A percentile compares a stretch with the other conserved stretches of the same genome.
These are phyloP conservation scores for Trichosanthes cucumerina DNA, from an alignment of 306 rosid species.

Conservation along the genomic window DNA sequence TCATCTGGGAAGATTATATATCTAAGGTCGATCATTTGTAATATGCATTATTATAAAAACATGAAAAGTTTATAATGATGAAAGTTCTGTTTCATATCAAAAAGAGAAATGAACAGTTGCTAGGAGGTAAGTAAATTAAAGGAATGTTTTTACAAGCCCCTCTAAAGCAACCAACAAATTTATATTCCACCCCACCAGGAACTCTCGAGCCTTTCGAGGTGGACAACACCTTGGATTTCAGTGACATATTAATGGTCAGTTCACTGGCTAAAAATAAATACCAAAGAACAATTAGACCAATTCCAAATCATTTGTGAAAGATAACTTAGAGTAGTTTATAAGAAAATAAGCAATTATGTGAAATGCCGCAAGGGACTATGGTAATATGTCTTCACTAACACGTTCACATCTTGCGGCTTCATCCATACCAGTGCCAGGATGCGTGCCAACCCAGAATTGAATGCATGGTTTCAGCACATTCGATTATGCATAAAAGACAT, in stretches of 20 bases:
- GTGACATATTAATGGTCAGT: neutral
- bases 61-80: neutral
- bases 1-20: neutral
- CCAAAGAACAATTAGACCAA: neutral
- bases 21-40: neutral
- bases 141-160: neutral
- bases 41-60: neutral
- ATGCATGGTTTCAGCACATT: neutral
- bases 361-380: neutral
- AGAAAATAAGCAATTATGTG: neutral
- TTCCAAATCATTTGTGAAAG: neutral
- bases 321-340: neutral
- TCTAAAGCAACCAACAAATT: neutral
- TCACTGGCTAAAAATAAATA: neutral
- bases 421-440: neutral
- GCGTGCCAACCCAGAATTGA: neutral
- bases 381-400: neutral
- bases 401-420: neutral
- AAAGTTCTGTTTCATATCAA: neutral
- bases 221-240: neutral
- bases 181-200: neutral
- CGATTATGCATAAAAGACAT: neutral
- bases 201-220: neutral
- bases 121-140: neutral
- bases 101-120: neutral